Percentiles rank a stretch among this genome's conserved stretches.
Evolutionary conservation across 2,329 filamentous ascomycete genomes (phyloP).

Genomic region (Fusarium sambucinum): DNA sequence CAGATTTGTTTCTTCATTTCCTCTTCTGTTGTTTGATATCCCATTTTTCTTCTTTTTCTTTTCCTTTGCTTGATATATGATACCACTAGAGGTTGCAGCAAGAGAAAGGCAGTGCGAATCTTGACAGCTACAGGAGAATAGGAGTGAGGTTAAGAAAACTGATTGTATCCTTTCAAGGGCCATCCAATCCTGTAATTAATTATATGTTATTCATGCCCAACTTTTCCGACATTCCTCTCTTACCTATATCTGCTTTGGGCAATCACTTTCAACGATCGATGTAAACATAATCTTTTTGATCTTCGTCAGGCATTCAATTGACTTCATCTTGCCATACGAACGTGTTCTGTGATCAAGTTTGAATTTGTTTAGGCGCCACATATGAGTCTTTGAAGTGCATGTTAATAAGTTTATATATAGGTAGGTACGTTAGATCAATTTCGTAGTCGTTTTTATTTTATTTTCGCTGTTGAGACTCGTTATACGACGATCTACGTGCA

Average conservation of each 20-base stretch:
- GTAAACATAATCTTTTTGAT: neutral
- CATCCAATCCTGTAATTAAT: slow-evolving; percentile 39
- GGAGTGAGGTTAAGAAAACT: slow-evolving; percentile 20
- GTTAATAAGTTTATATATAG: neutral
- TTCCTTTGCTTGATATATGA: slow-evolving; percentile 46
- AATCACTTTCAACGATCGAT: neutral
- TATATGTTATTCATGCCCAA: slow-evolving; percentile 26
- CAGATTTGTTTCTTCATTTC: slow-evolving; percentile 44
- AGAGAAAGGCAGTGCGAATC: slow-evolving; percentile 42
- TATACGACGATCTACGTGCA: slow-evolving; percentile 12
- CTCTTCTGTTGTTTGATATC: slow-evolving; percentile 32
- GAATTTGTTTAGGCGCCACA: neutral
- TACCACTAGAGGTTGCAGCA: slow-evolving; percentile 50
- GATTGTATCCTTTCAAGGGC: slow-evolving; percentile 16
- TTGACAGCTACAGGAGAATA: slow-evolving; percentile 32
- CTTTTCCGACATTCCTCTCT: neutral
- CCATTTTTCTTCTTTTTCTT: slow-evolving; percentile 30
- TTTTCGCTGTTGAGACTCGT: neutral
- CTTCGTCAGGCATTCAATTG: neutral
- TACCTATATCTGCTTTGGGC: neutral
- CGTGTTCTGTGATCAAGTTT: neutral
- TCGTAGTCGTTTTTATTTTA: neutral
- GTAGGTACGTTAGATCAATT: neutral
- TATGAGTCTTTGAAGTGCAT: neutral
- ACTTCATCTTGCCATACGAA: neutral